Conservation (phyloP, 306 rosid genomes). For the Castanea mollissima region DNA sequence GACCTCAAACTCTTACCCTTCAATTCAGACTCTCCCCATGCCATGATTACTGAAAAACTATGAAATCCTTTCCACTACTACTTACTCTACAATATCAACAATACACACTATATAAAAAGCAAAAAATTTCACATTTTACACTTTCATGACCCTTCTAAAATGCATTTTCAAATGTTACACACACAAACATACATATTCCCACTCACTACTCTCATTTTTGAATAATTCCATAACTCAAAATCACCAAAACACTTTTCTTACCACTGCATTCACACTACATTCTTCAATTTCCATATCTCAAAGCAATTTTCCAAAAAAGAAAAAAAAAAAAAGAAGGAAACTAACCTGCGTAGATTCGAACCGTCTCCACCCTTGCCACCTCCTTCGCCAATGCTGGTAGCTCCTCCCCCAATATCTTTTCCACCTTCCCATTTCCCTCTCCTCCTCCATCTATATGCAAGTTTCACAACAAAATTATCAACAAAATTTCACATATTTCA, state of each 20-base stretch:
- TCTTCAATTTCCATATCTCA: constrained; percentile 10
- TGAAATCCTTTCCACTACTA: too few species aligned
- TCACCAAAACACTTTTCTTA: too few species aligned
- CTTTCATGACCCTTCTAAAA: neutral
- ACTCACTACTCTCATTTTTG: too few species aligned
- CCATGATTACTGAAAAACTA: too few species aligned
- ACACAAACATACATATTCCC: neutral
- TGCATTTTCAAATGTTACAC: neutral
- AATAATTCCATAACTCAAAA: too few species aligned
- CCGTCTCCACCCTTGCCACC: constrained; percentile 79
- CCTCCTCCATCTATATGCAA: constrained; percentile 37
- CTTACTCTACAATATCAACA: too few species aligned
- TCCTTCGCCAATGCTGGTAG: constrained; percentile 87
- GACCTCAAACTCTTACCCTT: too few species aligned
- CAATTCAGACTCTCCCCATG: too few species aligned
- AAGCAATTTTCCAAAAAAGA: neutral
- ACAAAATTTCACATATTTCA: constrained; percentile 7
- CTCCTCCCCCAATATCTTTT: constrained; percentile 71
- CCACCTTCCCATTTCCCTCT: constrained; percentile 37
- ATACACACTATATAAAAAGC: too few species aligned
- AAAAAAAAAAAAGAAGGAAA: constrained; percentile 2
- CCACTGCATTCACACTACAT: neutral
- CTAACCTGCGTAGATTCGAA: constrained; percentile 81
- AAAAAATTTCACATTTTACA: neutral
- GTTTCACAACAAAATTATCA: neutral